phyloP scores from a whole-genome alignment of 2,329 filamentous ascomycete species.

The Biscogniauxia marginata region DNA sequence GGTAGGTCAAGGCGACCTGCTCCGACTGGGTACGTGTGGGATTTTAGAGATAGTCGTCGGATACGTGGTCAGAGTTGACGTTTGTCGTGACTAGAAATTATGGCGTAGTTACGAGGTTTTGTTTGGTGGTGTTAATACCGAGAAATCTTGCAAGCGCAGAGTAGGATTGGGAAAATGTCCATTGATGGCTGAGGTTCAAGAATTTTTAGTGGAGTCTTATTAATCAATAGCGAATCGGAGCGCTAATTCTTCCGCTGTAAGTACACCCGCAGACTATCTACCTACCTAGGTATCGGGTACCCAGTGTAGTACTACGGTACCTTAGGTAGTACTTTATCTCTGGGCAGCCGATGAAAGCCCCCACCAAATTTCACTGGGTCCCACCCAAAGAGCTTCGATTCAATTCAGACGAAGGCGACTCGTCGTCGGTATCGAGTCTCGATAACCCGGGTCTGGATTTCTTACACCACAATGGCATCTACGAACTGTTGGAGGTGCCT shows the following conservation, averaged over 20 bases:
- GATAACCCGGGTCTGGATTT: too few species aligned
- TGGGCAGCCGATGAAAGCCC: slow-evolving; percentile 12
- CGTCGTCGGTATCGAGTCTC: too few species aligned
- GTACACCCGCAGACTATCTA: neutral
- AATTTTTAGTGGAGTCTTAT: slow-evolving; percentile 19
- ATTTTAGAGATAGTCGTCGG: too few species aligned
- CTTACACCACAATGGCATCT: slow-evolving; percentile 58
- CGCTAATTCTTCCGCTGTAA: slow-evolving; percentile 19
- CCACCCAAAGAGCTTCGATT: slow-evolving; percentile 6
- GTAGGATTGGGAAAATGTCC: neutral
- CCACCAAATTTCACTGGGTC: slow-evolving; percentile 18
- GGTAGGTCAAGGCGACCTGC: too few species aligned
- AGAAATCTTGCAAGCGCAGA: too few species aligned
- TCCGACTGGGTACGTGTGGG: too few species aligned
- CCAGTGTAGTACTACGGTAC: slow-evolving; percentile 5
- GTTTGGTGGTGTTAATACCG: too few species aligned
- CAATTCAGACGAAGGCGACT: slow-evolving; percentile 10
- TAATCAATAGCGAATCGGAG: slow-evolving; percentile 26
- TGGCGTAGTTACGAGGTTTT: too few species aligned
- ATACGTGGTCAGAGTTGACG: too few species aligned
- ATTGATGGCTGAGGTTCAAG: slow-evolving; percentile 5
- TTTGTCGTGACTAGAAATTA: too few species aligned
- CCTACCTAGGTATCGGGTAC: too few species aligned
- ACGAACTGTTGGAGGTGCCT: slow-evolving; percentile 60
- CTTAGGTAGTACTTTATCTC: slow-evolving; percentile 2